Evolutionary conservation across 129 eudicot genomes (phyloP), one percentile per base, ranked within the genome.

Genomic region (Flaveria sonorensis): DNA sequence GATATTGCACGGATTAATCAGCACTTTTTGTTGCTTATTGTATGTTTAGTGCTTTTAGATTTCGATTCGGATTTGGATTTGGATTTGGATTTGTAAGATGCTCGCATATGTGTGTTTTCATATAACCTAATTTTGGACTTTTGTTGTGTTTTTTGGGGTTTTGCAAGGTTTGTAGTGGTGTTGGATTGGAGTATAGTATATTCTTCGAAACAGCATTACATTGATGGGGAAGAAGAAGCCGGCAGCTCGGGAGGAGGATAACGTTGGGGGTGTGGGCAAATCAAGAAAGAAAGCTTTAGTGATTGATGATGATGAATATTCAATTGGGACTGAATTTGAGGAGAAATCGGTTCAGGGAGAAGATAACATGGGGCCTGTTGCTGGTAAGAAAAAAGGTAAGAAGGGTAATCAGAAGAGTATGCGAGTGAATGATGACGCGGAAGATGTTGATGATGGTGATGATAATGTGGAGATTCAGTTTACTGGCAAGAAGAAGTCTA

Each of bases 271-370:
- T 53, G 95, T 61, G 64, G 79, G 87, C 45, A 92, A 84, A 85
- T 89, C 97, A 2, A 89, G 76, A 83, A 93, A 90, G 90, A 93
- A 93, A 85, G 85, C 76, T 40, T 77, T 81, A 69, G 83, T 81
- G 13, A 87, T 93, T 80, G 89, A 85, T 74, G 98, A 93, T 68
- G 97, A 93, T 83, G 98, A 93, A 75, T 93, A 93, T 57, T 80
- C 89, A n/a, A 46, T 90, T 59, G 96, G 89, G 39, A 89, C 84
- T 0, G 96, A 89, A 43, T 13, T 84, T 2, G 98, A 86, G 83
- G 91, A 87, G 24, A 56, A 77, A 2, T 71, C 48, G 11, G 84
- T 77, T 70, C 86, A 81, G 73, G 90, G 81, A 50, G 96, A 88
- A 65, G 77, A 78, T 43, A 68, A 68, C 68, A 83, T n/a, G 43